A percentile compares a stretch with the other conserved stretches of the same genome.
These are phyloP conservation scores for Trametes meyenii DNA, from an alignment of 768 basidiomycete genomes.

Conservation along the genomic window DNA sequence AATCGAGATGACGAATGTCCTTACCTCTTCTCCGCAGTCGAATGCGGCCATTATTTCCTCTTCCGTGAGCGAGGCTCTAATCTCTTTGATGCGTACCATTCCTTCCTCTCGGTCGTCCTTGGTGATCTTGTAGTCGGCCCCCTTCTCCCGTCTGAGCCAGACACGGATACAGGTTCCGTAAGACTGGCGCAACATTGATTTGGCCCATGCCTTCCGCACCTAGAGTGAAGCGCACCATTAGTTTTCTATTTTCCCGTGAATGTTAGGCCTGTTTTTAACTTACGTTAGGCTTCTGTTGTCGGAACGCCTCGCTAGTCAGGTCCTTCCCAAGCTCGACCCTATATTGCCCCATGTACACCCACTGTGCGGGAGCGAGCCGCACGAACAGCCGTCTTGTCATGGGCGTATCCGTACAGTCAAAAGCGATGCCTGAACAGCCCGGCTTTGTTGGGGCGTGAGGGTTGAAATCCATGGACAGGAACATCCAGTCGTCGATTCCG, in stretches of 20 bases:
- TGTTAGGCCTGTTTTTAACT: not conserved
- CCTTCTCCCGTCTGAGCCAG: not conserved
- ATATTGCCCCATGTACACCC: slow-evolving; percentile 5
- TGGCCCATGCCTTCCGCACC: too few species aligned
- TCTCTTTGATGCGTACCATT: not conserved
- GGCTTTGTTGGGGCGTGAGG: slow-evolving; percentile 4
- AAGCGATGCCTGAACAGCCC: not conserved
- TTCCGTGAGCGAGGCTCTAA: not conserved
- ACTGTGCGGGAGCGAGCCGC: not conserved
- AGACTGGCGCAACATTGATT: not conserved
- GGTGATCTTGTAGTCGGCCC: not conserved
- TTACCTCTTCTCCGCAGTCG: slow-evolving; percentile 1
- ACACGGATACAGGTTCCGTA: not conserved
- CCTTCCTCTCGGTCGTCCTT: not conserved
- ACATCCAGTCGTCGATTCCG: slow-evolving; percentile 5
- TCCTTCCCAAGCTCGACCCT: not conserved
- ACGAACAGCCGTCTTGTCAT: not conserved
- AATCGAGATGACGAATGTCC: not conserved
- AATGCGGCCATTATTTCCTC: not conserved
- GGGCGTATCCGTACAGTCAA: not conserved
- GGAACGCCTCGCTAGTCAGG: not conserved
- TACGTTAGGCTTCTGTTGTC: not conserved
- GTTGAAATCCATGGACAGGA: not conserved
- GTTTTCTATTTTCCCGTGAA: too few species aligned
- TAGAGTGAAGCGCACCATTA: too few species aligned